Evolutionary conservation across 106 monocot genomes (phyloP).

Genomic region (Ottelia alismoides): DNA sequence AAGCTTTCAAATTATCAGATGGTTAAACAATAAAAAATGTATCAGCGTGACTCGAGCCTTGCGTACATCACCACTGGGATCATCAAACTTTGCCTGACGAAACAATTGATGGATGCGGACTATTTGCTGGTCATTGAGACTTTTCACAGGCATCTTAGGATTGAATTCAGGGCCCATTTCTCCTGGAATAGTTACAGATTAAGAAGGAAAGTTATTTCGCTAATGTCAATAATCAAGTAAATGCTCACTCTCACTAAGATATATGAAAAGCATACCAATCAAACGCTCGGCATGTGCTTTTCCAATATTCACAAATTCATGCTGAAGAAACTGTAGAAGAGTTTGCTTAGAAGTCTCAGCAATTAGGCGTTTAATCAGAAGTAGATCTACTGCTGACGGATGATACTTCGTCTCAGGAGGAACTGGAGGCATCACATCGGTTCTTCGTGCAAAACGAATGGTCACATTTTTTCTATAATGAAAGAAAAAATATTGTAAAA

Average conservation of each 20-base stretch:
- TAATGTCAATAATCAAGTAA: not conserved
- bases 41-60: not conserved
- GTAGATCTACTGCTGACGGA: slow-evolving; percentile 96
- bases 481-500: slow-evolving; percentile 5
- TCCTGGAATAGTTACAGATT: slow-evolving; percentile 23
- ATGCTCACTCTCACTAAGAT: no score
- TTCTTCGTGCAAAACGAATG: slow-evolving; percentile 73
- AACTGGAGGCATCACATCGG: slow-evolving; percentile 93
- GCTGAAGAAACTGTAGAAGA: slow-evolving; percentile 92
- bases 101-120: slow-evolving; percentile 96
- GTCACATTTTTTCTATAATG: slow-evolving; percentile 66
- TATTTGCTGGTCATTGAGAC: slow-evolving; percentile 79
- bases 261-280: no score
- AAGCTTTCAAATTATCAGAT: no score
- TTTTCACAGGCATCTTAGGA: slow-evolving; percentile 74
- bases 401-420: slow-evolving; percentile 95
- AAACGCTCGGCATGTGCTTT: slow-evolving; percentile 90
- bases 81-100: slow-evolving; percentile 98
- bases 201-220: not conserved
- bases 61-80: slow-evolving; percentile 93
- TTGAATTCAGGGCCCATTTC: slow-evolving; percentile 98
- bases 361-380: slow-evolving; percentile 86
- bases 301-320: slow-evolving; percentile 96
- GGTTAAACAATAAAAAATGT: not conserved
- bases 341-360: slow-evolving; percentile 85